phyloP scores from a whole-genome alignment of 331 rosid genomes.

The Stylosanthes scabra region DNA sequence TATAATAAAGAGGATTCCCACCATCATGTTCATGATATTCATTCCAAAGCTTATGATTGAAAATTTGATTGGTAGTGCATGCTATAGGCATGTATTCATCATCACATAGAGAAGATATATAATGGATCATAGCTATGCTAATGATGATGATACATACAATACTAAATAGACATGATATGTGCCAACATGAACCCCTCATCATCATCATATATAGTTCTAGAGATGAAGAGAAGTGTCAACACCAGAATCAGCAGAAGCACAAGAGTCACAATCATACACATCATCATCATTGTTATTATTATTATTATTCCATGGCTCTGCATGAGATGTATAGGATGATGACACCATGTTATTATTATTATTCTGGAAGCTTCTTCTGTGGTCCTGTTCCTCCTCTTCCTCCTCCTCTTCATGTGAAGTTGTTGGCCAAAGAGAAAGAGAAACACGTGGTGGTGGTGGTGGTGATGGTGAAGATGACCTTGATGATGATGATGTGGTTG shows the following conservation, averaged over 20 bases:
- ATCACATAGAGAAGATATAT: no score
- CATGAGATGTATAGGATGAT: neutral
- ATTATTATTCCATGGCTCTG: constrained; percentile 41
- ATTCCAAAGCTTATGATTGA: no score
- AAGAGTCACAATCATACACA: constrained; percentile 37
- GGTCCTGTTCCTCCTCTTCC: constrained; percentile 21
- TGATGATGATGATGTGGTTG: constrained; percentile 32
- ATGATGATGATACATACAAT: no score
- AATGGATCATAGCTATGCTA: no score
- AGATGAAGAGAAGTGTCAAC: constrained; percentile 97
- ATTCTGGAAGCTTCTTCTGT: constrained; percentile 19
- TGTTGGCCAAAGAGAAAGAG: constrained; percentile 74
- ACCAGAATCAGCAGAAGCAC: constrained; percentile 49
- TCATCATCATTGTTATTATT: no score
- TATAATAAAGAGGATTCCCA: no score
- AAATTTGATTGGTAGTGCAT: no score
- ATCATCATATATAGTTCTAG: constrained; percentile 42
- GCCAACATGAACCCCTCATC: no score
- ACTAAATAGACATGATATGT: no score
- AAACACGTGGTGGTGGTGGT: constrained; percentile 54
- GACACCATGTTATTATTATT: neutral
- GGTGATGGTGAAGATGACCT: constrained; percentile 34
- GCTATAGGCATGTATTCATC: no score
- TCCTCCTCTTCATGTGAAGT: constrained; percentile 39
- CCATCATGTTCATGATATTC: no score